Percentiles rank a stretch among this genome's conserved stretches.
Evolutionary conservation across 1,284 basidiomycete genomes (phyloP).

Genomic region (Polyporus tsugae): DNA sequence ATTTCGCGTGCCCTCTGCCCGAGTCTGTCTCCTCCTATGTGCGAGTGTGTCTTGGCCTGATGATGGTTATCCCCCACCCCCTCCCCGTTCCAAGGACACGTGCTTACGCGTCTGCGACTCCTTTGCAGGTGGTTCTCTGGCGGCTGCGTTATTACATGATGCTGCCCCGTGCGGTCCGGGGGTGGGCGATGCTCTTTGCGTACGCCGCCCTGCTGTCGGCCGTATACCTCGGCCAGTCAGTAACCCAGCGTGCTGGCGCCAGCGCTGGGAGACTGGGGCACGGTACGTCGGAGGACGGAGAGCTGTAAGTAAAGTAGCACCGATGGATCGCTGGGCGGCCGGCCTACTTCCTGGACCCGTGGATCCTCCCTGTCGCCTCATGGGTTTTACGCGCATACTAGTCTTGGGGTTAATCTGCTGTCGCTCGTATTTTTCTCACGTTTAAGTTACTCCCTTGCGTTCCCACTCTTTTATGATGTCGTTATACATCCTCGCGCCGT

Average conservation of each 20-base stretch:
- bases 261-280: neutral
- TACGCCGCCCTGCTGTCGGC: constrained; percentile 32
- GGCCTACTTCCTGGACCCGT: constrained; percentile 1
- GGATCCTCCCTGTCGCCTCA: neutral
- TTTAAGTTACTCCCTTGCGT: neutral
- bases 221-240: constrained; percentile 31
- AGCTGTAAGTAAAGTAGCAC: neutral
- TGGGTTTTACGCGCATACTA: neutral
- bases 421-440: neutral
- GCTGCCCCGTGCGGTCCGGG: constrained; percentile 24
- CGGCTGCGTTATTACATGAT: constrained; percentile 47
- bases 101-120: constrained; percentile 44
- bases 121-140: constrained; percentile 57
- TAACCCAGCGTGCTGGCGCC: constrained; percentile 3
- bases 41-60: constrained; percentile 22
- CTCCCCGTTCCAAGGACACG: constrained; percentile 35
- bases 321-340: neutral
- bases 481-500: neutral
- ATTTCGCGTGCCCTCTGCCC: constrained; percentile 16
- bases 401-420: neutral
- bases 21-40: neutral
- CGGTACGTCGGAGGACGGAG: neutral
- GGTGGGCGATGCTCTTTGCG: constrained; percentile 29
- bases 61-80: constrained; percentile 15
- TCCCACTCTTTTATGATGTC: neutral